Conservation (phyloP, 495 filamentous ascomycete genomes). For the Daldinia vernicosa region DNA sequence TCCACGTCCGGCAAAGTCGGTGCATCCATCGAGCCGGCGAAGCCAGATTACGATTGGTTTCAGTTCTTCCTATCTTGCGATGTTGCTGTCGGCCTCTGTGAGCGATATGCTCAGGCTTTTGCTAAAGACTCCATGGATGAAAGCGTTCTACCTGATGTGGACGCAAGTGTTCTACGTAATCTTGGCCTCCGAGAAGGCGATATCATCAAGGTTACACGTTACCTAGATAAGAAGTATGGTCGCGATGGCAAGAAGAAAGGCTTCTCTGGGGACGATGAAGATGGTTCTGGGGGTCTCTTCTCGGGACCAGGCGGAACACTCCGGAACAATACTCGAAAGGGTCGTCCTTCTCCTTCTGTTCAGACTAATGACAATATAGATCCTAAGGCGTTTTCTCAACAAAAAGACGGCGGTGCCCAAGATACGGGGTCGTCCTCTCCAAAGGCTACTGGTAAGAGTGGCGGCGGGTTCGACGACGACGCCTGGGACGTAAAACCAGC, state of each 20-base stretch:
- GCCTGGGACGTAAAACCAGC: slow-evolving; percentile 97
- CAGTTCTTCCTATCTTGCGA: slow-evolving; percentile 96
- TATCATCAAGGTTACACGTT: slow-evolving; percentile 92
- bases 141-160: slow-evolving; percentile 85
- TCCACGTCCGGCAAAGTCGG: slow-evolving; percentile 49
- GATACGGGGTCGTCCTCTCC: slow-evolving; percentile 59
- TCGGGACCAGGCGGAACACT: slow-evolving; percentile 88
- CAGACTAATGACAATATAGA: slow-evolving; percentile 88
- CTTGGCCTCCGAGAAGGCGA: slow-evolving; percentile 94
- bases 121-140: slow-evolving; percentile 93
- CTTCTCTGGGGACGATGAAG: slow-evolving; percentile 63
- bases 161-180: slow-evolving; percentile 79
- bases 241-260: slow-evolving; percentile 71
- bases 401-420: slow-evolving; percentile 54
- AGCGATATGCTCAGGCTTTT: slow-evolving; percentile 91
- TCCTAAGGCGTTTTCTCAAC: slow-evolving; percentile 81
- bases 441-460: slow-evolving; percentile 59
- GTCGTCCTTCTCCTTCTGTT: slow-evolving; percentile 82
- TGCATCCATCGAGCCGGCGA: slow-evolving; percentile 65
- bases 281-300: slow-evolving; percentile 69
- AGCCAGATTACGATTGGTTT: slow-evolving; percentile 94
- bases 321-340: slow-evolving; percentile 95
- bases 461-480: slow-evolving; percentile 89
- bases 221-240: slow-evolving; percentile 80
- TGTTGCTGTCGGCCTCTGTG: slow-evolving; percentile 88